Evolutionary conservation across 1,284 basidiomycete species (phyloP).

Genomic region (Ganoderma resinaceum): DNA sequence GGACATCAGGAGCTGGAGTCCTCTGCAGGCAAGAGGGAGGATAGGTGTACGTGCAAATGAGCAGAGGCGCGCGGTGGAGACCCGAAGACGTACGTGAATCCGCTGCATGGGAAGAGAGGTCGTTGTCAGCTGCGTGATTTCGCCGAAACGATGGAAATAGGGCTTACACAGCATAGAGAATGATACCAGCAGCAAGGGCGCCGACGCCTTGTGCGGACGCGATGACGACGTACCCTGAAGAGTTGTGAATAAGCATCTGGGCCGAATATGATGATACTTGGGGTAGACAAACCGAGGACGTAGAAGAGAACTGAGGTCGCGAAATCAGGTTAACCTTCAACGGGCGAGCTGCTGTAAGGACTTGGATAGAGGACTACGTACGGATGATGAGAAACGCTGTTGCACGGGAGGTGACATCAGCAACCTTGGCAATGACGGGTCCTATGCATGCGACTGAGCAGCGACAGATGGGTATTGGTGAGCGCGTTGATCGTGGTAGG

Average conservation of each 20-base stretch:
- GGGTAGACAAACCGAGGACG: slow-evolving; percentile 49
- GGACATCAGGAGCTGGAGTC: slow-evolving; percentile 77
- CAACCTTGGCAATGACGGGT: slow-evolving; percentile 82
- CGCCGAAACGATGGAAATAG: background rate
- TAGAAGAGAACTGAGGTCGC: slow-evolving; percentile 57
- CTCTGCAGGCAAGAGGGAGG: slow-evolving; percentile 40
- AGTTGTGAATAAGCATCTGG: background rate
- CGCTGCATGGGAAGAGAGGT: slow-evolving; percentile 41
- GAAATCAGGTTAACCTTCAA: background rate
- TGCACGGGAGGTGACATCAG: slow-evolving; percentile 71
- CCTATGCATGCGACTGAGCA: slow-evolving; percentile 67
- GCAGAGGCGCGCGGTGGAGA: background rate
- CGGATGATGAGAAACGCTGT: slow-evolving; percentile 68
- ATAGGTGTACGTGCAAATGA: no score
- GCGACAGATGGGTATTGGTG: background rate
- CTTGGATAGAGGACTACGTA: slow-evolving; percentile 45
- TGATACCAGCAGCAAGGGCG: slow-evolving; percentile 44
- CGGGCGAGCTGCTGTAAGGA: slow-evolving; percentile 1
- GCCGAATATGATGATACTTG: background rate
- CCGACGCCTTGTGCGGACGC: slow-evolving; percentile 66
- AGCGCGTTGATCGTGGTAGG: slow-evolving; percentile 49
- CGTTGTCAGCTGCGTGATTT: background rate
- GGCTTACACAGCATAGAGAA: slow-evolving; percentile 61
- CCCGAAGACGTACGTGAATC: slow-evolving; percentile 54
- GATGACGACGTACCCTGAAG: slow-evolving; percentile 67